These are phyloP conservation scores for Cladorrhinum sp. DNA, from an alignment of 2,329 filamentous ascomycete genomes.

Conservation along the genomic window DNA sequence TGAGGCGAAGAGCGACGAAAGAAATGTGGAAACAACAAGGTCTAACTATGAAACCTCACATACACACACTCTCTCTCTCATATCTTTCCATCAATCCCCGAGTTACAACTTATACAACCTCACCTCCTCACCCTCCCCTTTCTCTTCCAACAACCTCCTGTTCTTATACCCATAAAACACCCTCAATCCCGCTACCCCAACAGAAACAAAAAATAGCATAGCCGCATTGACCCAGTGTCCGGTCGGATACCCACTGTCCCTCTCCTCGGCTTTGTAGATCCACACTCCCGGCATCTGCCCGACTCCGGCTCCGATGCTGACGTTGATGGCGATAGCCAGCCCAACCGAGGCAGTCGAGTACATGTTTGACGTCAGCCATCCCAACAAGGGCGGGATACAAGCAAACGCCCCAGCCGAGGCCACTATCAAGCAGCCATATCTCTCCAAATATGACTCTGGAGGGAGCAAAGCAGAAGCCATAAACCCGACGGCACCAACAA, in stretches of 20 bases:
- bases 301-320: slow-evolving; percentile 62
- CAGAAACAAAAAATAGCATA: slow-evolving; percentile 56
- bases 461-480: slow-evolving; percentile 63
- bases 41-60: neutral
- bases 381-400: slow-evolving; percentile 65
- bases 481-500: slow-evolving; percentile 49
- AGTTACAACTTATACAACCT: slow-evolving; percentile 41
- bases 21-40: neutral
- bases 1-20: neutral
- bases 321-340: slow-evolving; percentile 67
- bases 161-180: neutral
- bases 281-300: slow-evolving; percentile 71
- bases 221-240: slow-evolving; percentile 67
- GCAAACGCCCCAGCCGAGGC: slow-evolving; percentile 65
- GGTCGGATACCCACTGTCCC: slow-evolving; percentile 60
- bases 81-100: too few relatives aligned
- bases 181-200: slow-evolving; percentile 52
- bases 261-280: slow-evolving; percentile 67
- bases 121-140: slow-evolving; percentile 32
- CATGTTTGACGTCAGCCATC: slow-evolving; percentile 68
- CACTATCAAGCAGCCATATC: slow-evolving; percentile 70
- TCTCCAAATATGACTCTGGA: slow-evolving; percentile 52
- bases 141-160: slow-evolving; percentile 19
- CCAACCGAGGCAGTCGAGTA: slow-evolving; percentile 63
- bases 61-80: neutral